Evolutionary conservation across 1,139 yeast species (phyloP).

Genomic region (Blastobotrys buckinghamii): DNA sequence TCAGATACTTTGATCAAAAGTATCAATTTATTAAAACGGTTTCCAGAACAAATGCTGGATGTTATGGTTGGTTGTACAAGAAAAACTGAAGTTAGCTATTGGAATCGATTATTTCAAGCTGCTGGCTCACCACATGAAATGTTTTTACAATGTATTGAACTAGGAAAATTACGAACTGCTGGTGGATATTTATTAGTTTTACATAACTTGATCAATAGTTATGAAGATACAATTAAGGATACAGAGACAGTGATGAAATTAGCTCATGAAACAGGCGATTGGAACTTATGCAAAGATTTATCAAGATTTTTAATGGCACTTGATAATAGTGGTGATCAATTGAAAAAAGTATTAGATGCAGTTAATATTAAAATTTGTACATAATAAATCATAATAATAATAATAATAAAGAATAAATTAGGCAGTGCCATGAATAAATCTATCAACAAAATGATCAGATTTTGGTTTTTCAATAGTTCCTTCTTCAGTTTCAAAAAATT

Average conservation of each 20-base stretch:
- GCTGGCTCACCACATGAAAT: constrained; percentile 36
- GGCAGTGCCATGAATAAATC: constrained; percentile 46
- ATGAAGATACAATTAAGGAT: constrained; percentile 22
- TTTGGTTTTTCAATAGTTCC: constrained; percentile 28
- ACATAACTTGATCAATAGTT: constrained; percentile 21
- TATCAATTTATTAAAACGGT: constrained; percentile 28
- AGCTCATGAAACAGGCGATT: constrained; percentile 32
- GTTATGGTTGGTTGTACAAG: constrained; percentile 55
- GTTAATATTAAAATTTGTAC: constrained; percentile 6
- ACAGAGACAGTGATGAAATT: constrained; percentile 30
- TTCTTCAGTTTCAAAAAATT: constrained; percentile 68
- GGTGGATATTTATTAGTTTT: constrained; percentile 38
- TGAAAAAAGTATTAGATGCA: constrained; percentile 18
- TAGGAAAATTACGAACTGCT: constrained; percentile 37
- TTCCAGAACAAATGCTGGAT: constrained; percentile 37
- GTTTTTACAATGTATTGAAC: constrained; percentile 34
- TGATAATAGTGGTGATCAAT: constrained; percentile 26
- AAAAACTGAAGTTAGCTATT: constrained; percentile 58
- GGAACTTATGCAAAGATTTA: constrained; percentile 38
- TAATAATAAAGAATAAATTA: background rate
- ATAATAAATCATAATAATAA: background rate
- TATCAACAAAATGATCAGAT: constrained; percentile 47
- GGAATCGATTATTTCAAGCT: constrained; percentile 48
- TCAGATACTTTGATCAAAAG: constrained; percentile 20
- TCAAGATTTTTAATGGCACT: constrained; percentile 37